Evolutionary conservation across 2,329 filamentous ascomycete genomes (phyloP).

Genomic region (Alternaria sp.): DNA sequence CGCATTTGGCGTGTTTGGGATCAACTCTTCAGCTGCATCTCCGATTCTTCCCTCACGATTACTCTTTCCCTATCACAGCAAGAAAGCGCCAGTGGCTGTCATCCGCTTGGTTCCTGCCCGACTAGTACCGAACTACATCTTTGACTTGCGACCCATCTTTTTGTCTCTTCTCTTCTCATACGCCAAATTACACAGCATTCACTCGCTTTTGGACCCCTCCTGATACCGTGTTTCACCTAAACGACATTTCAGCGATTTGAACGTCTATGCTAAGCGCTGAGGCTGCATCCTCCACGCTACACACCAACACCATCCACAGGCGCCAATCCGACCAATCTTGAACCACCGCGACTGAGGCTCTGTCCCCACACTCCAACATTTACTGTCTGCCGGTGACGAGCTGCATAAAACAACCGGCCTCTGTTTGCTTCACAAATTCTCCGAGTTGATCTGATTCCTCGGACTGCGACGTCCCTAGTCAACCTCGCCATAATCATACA

Average conservation of each 20-base stretch:
- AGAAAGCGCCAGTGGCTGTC: conserved; percentile 35
- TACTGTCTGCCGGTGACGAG: conserved; percentile 13
- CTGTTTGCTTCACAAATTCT: conserved; percentile 22
- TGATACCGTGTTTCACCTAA: conserved; percentile 38
- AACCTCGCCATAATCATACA: conserved; percentile 38
- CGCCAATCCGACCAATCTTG: conserved; percentile 44
- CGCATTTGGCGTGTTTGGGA: conserved; percentile 38
- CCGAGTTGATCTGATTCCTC: conserved; percentile 22
- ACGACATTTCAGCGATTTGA: conserved; percentile 34
- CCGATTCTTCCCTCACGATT: conserved; percentile 20
- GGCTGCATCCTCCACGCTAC: conserved; percentile 33
- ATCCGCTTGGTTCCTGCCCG: conserved; percentile 26
- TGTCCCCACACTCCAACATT: conserved; percentile 17
- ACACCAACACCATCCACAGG: conserved; percentile 30
- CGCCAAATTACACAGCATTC: conserved; percentile 27
- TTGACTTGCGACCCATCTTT: conserved; percentile 20
- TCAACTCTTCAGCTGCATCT: conserved; percentile 26
- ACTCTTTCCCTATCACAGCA: conserved; percentile 19
- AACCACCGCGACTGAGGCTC: conserved; percentile 17
- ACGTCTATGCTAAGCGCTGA: conserved; percentile 42
- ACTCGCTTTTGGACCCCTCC: conserved; percentile 29
- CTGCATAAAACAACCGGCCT: conserved; percentile 32
- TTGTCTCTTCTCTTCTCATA: conserved; percentile 20
- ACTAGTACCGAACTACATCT: conserved; percentile 17
- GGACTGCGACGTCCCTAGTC: conserved; percentile 32